Conservation (phyloP, 169 alveolate species). For the Plasmodium malariae region DNA sequence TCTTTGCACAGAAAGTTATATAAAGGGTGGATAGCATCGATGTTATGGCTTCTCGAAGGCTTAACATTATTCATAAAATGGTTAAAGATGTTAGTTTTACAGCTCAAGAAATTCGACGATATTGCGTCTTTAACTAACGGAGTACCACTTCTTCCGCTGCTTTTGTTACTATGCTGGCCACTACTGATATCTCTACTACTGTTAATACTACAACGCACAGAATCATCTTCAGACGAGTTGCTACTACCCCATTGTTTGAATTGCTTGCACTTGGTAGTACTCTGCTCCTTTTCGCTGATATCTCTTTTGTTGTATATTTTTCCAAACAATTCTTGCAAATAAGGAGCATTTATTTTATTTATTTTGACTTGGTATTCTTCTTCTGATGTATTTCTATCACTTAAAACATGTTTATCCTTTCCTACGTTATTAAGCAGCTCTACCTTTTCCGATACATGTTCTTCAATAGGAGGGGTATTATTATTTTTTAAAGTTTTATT, state of each 20-base stretch:
- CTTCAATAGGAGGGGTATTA: too few species aligned
- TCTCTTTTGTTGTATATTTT: background rate
- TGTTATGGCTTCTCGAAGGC: constrained; percentile 52
- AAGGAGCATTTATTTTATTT: background rate
- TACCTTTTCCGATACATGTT: too few species aligned
- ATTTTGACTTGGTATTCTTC: background rate
- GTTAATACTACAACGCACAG: background rate
- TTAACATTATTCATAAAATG: constrained; percentile 28
- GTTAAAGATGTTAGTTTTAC: constrained; percentile 29
- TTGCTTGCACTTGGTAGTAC: background rate
- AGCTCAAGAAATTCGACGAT: background rate
- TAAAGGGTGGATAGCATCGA: constrained; percentile 62
- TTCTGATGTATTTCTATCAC: background rate
- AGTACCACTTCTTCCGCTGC: background rate
- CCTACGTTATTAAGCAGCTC: background rate
- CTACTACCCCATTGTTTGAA: background rate
- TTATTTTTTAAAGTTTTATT: background rate
- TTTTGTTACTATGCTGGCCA: background rate
- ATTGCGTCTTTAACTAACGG: background rate
- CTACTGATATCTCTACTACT: background rate
- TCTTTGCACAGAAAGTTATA: constrained; percentile 51
- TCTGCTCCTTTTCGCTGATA: background rate
- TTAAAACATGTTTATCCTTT: background rate
- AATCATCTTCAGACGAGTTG: background rate
- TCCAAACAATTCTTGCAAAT: background rate